phyloP scores from a whole-genome alignment of 1,284 basidiomycete species.

The Tilletia walkeri region DNA sequence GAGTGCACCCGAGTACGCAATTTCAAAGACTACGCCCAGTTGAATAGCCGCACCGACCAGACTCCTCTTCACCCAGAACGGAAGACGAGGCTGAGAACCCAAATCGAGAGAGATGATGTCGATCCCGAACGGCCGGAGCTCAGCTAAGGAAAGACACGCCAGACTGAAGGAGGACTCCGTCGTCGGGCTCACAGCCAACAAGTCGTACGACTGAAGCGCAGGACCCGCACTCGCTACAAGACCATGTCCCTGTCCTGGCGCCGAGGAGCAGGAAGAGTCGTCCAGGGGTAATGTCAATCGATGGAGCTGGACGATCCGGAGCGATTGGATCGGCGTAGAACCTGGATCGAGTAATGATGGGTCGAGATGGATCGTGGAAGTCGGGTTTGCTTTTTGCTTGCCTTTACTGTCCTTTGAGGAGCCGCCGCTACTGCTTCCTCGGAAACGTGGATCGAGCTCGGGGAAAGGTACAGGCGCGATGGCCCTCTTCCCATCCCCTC shows the following conservation, averaged over 20 bases:
- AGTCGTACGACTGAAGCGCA: conserved; percentile 65
- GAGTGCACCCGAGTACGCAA: conserved; percentile 62
- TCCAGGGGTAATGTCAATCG: conserved; percentile 52
- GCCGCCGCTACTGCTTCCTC: conserved; percentile 1
- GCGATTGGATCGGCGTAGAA: not conserved
- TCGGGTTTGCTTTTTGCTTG: not conserved
- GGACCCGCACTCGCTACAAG: not conserved
- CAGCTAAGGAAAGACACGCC: conserved; percentile 76
- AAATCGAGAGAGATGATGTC: conserved; percentile 80
- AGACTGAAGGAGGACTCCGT: conserved; percentile 70
- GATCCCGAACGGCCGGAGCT: conserved; percentile 72
- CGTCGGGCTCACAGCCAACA: conserved; percentile 72
- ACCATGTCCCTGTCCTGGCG: conserved; percentile 8
- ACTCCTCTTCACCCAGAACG: conserved; percentile 77
- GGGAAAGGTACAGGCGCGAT: conserved; percentile 34
- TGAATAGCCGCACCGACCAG: conserved; percentile 75
- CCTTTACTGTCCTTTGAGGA: not conserved
- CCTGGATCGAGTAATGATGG: conserved; percentile 10
- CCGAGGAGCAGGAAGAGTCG: conserved; percentile 25
- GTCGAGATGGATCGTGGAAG: not conserved
- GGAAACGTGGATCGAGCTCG: conserved; percentile 37
- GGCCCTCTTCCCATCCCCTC: not conserved
- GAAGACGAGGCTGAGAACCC: conserved; percentile 69
- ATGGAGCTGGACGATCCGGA: conserved; percentile 42
- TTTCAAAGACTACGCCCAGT: conserved; percentile 79